These are phyloP conservation scores for Ophiocordyceps australis DNA, from an alignment of 2,329 filamentous ascomycete genomes.

Conservation along the genomic window DNA sequence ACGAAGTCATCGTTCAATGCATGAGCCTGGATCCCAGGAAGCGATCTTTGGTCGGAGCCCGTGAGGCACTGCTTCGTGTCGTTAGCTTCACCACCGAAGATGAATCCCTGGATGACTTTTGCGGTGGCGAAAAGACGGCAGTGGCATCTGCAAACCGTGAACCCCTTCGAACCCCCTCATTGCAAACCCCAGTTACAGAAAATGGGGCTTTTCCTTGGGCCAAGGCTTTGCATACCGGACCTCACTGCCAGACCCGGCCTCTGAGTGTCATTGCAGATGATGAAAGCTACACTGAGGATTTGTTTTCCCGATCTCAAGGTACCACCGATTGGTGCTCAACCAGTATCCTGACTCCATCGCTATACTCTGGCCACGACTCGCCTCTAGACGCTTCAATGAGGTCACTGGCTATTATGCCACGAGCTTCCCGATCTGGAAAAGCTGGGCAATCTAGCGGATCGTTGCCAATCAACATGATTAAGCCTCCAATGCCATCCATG, in stretches of 20 bases:
- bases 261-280: conserved; percentile 74
- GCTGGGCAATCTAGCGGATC: conserved; percentile 47
- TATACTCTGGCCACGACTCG: conserved; percentile 73
- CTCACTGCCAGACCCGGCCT: conserved; percentile 52
- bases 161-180: conserved; percentile 84
- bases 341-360: conserved; percentile 59
- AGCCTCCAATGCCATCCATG: conserved; percentile 55
- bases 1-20: conserved; percentile 78
- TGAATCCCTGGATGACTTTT: conserved; percentile 85
- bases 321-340: conserved; percentile 64
- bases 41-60: conserved; percentile 63
- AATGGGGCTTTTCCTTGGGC: conserved; percentile 86
- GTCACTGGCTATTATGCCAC: conserved; percentile 43
- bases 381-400: conserved; percentile 67
- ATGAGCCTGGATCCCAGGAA: conserved; percentile 82
- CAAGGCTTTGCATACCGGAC: conserved; percentile 66
- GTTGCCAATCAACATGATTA: conserved; percentile 62
- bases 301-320: conserved; percentile 64
- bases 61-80: conserved; percentile 59
- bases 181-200: conserved; percentile 72
- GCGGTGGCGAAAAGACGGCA: conserved; percentile 58
- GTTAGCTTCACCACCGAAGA: conserved; percentile 90
- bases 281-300: conserved; percentile 63
- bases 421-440: conserved; percentile 18
- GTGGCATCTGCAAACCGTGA: conserved; percentile 81